A percentile compares a stretch with the other conserved stretches of the same genome.
Conservation (phyloP, 1,284 basidiomycete species). For the Hemileia vastatrix region DNA sequence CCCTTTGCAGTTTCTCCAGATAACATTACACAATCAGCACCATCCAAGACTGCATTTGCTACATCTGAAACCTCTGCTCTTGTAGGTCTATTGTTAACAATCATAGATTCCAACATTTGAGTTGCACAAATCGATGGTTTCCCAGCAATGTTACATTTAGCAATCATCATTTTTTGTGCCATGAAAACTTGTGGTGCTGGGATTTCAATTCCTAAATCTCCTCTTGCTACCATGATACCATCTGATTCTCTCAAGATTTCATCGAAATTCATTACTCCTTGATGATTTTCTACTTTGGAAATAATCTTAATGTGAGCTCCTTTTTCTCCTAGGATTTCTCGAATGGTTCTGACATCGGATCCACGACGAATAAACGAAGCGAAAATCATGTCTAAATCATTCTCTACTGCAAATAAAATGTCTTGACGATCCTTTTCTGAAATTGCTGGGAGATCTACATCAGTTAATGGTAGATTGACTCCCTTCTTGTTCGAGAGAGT, state of each 20-base stretch:
- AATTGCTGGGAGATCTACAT: slow-evolving; percentile 92
- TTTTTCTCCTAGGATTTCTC: slow-evolving; percentile 41
- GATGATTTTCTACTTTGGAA: slow-evolving; percentile 45
- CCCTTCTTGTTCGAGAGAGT: slow-evolving; percentile 93
- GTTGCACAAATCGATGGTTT: slow-evolving; percentile 45
- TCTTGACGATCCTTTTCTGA: slow-evolving; percentile 98
- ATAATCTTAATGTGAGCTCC: slow-evolving; percentile 44
- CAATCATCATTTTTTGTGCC: slow-evolving; percentile 45
- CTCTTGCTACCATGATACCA: slow-evolving; percentile 45
- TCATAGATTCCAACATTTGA: slow-evolving; percentile 45
- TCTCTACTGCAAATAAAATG: slow-evolving; percentile 78
- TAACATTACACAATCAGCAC: slow-evolving; percentile 45
- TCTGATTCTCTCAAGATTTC: slow-evolving; percentile 44
- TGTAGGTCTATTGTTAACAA: slow-evolving; percentile 44
- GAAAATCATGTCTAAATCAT: slow-evolving; percentile 43
- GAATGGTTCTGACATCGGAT: slow-evolving; percentile 39
- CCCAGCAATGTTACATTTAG: slow-evolving; percentile 45
- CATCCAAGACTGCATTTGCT: slow-evolving; percentile 44
- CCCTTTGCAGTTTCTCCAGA: slow-evolving; percentile 44
- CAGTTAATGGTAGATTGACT: slow-evolving; percentile 97
- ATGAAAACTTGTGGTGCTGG: slow-evolving; percentile 44
- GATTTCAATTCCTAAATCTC: slow-evolving; percentile 44
- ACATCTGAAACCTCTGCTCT: slow-evolving; percentile 44
- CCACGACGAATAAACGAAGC: slow-evolving; percentile 43
- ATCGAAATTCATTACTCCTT: slow-evolving; percentile 44